These are phyloP conservation scores for Fraxinus velutina DNA, from an alignment of 305 asterid genomes.

Conservation along the genomic window DNA sequence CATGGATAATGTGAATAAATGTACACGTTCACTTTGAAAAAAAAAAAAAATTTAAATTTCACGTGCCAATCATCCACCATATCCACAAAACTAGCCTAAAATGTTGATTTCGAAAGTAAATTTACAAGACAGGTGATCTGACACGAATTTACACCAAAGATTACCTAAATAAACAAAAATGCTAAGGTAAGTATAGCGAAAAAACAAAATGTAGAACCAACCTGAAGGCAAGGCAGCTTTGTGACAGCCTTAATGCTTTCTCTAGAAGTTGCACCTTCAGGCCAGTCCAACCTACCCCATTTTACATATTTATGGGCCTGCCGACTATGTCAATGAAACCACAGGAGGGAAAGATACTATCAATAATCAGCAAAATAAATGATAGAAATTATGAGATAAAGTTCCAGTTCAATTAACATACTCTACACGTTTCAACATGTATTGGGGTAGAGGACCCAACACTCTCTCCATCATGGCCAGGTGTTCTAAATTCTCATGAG, in stretches of 20 bases:
- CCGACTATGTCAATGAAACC: slow-evolving; percentile 33
- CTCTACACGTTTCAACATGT: slow-evolving; percentile 28
- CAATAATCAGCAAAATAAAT: not conserved
- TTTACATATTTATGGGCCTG: slow-evolving; percentile 51
- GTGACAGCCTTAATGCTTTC: slow-evolving; percentile 71
- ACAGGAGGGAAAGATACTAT: not conserved
- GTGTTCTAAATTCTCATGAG: slow-evolving; percentile 53
- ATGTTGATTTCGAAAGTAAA: not conserved
- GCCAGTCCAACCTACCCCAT: slow-evolving; percentile 77
- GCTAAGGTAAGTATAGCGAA: not conserved
- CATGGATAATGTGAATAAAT: not conserved
- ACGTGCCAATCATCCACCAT: not conserved
- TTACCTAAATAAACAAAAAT: not conserved
- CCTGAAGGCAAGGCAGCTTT: slow-evolving; percentile 67
- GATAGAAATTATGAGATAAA: not conserved
- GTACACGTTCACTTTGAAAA: not conserved
- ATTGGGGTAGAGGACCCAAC: slow-evolving; percentile 44
- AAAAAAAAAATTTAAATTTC: not conserved
- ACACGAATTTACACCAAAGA: not conserved
- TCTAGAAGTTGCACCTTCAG: slow-evolving; percentile 77
- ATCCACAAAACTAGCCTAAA: not conserved
- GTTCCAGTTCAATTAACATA: slow-evolving; percentile 1
- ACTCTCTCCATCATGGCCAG: slow-evolving; percentile 61
- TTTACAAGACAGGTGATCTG: not conserved
- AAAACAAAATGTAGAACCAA: not conserved